Evolutionary conservation across 495 filamentous ascomycete species (phyloP).

Genomic region (Penicillium goetzii): DNA sequence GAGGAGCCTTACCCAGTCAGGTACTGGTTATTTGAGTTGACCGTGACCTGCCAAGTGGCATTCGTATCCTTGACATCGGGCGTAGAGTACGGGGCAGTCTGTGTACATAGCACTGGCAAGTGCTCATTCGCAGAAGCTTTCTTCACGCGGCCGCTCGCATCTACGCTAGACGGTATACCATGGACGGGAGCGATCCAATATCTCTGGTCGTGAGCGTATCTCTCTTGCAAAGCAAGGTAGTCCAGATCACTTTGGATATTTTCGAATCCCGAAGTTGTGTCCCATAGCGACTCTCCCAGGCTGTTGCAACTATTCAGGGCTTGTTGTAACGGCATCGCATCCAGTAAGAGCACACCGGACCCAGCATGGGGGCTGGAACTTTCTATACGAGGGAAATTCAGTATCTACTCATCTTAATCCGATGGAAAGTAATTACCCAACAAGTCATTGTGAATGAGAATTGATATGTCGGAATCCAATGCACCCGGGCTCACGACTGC

Average conservation of each 20-base stretch:
- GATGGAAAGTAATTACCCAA: conserved; percentile 10
- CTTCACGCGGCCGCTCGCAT: conserved; percentile 17
- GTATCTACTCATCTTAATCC: not conserved
- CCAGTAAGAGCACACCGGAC: conserved; percentile 28
- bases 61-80: conserved; percentile 19
- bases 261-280: not conserved
- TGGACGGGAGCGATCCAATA: conserved; percentile 24
- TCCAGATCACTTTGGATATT: conserved; percentile 17
- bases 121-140: conserved; percentile 12
- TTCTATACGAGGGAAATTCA: conserved; percentile 11
- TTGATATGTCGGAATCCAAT: conserved; percentile 25
- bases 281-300: conserved; percentile 26
- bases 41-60: conserved; percentile 24
- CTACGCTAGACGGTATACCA: conserved; percentile 17
- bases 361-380: conserved; percentile 19
- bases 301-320: conserved; percentile 23
- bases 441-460: conserved; percentile 33
- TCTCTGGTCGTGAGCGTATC: conserved; percentile 14
- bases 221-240: conserved; percentile 22
- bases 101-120: conserved; percentile 28
- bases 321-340: conserved; percentile 22
- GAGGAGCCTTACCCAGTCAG: conserved; percentile 23
- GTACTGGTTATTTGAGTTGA: conserved; percentile 26
- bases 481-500: conserved; percentile 20
- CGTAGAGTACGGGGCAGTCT: conserved; percentile 28